A percentile compares a stretch with the other conserved stretches of the same genome.
phyloP scores from a whole-genome alignment of 768 basidiomycete species.

The Tulasnella sp. region DNA sequence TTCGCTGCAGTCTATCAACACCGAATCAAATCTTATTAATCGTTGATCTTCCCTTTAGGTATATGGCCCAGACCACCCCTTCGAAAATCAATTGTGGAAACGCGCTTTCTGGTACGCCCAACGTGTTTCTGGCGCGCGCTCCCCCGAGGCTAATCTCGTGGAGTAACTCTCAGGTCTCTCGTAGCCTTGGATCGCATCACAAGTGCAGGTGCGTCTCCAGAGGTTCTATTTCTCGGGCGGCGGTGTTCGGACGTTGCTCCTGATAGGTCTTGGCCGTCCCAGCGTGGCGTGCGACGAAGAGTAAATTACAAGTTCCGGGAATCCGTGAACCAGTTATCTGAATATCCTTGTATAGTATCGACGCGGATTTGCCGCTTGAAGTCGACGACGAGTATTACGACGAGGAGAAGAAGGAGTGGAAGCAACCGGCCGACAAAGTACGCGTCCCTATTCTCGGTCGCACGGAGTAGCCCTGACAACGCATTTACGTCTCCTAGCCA shows the following conservation, averaged over 20 bases:
- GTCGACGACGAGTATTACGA: constrained; percentile 84
- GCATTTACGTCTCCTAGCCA: constrained; percentile 35
- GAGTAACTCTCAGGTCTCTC: constrained; percentile 23
- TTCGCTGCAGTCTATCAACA: constrained; percentile 30
- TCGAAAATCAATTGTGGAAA: constrained; percentile 72
- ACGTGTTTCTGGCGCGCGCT: constrained; percentile 28
- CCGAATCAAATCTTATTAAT: not conserved
- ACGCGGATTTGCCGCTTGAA: constrained; percentile 66
- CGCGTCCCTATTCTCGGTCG: not conserved
- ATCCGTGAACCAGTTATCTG: not conserved
- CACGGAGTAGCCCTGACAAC: not conserved
- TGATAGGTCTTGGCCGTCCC: constrained; percentile 51
- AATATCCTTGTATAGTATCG: constrained; percentile 50
- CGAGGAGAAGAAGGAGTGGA: constrained; percentile 51
- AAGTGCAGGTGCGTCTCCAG: constrained; percentile 35
- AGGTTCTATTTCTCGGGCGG: not conserved
- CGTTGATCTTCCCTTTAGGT: not conserved
- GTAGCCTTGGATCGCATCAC: constrained; percentile 35
- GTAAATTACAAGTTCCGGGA: constrained; percentile 39
- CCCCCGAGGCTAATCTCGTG: not conserved
- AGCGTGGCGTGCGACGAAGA: constrained; percentile 72
- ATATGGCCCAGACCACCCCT: constrained; percentile 42
- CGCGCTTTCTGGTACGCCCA: constrained; percentile 64
- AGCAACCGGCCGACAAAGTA: constrained; percentile 54
- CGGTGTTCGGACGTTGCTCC: not conserved